These are phyloP conservation scores for Septoria linicola DNA, from an alignment of 2,329 filamentous ascomycete genomes.

Conservation along the genomic window DNA sequence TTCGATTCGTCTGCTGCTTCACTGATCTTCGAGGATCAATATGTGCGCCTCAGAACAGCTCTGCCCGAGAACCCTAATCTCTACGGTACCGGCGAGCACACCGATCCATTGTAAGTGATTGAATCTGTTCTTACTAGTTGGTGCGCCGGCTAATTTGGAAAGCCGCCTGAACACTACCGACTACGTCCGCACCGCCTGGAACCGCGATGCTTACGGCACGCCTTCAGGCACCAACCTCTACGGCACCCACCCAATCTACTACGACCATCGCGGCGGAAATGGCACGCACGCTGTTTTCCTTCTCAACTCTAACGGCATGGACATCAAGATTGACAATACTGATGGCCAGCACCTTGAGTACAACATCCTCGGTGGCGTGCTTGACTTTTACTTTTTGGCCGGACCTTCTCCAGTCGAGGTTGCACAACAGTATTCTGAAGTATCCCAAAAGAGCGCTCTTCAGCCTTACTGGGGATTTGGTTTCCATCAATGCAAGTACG, in stretches of 20 bases:
- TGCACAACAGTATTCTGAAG: constrained; percentile 51
- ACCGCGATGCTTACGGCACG: constrained; percentile 62
- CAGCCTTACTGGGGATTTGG: constrained; percentile 55
- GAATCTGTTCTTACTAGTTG: too few relatives aligned
- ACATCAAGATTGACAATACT: constrained; percentile 69
- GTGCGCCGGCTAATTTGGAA: background rate
- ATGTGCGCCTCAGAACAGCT: constrained; percentile 68
- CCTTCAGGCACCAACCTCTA: constrained; percentile 67
- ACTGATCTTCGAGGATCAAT: constrained; percentile 76
- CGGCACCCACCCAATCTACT: constrained; percentile 72
- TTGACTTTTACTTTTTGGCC: constrained; percentile 62
- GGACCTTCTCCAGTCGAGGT: constrained; percentile 50
- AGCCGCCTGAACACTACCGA: constrained; percentile 60
- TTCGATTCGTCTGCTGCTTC: constrained; percentile 68
- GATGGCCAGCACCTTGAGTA: constrained; percentile 72
- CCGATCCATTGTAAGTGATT: constrained; percentile 53
- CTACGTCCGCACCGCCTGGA: constrained; percentile 70
- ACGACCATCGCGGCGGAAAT: constrained; percentile 61
- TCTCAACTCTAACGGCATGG: constrained; percentile 72
- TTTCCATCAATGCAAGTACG: constrained; percentile 53
- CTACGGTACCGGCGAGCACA: constrained; percentile 78
- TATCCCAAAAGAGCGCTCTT: constrained; percentile 51
- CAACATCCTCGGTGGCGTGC: constrained; percentile 71
- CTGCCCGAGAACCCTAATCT: constrained; percentile 68
- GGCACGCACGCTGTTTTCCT: constrained; percentile 67